Percentiles rank a stretch among this genome's conserved stretches.
Evolutionary conservation across 1,139 yeast genomes (phyloP).

Genomic region (Hansenula sp.): DNA sequence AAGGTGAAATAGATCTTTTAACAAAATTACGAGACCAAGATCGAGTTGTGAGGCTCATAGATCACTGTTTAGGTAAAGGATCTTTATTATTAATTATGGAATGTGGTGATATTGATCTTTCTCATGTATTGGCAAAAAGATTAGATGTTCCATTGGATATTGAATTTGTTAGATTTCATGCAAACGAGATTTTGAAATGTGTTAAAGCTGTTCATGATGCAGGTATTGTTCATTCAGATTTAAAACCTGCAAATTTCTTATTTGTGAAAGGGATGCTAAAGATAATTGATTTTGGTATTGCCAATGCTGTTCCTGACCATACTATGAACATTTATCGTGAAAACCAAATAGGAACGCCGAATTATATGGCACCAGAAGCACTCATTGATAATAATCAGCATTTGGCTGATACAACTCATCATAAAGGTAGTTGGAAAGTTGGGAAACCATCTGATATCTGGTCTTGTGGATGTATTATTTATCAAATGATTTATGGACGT

Average conservation of each 20-base stretch:
- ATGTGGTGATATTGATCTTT: slow-evolving; percentile 89
- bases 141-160: slow-evolving; percentile 55
- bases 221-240: slow-evolving; percentile 90
- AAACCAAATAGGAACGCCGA: slow-evolving; percentile 92
- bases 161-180: slow-evolving; percentile 76
- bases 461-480: slow-evolving; percentile 96
- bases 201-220: slow-evolving; percentile 83
- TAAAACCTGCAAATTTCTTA: slow-evolving; percentile 92
- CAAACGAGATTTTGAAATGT: slow-evolving; percentile 77
- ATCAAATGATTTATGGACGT: slow-evolving; percentile 91
- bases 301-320: slow-evolving; percentile 90
- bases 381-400: slow-evolving; percentile 43
- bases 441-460: slow-evolving; percentile 96
- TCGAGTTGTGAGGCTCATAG: slow-evolving; percentile 76
- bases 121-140: slow-evolving; percentile 69
- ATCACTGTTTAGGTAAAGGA: slow-evolving; percentile 63
- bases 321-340: slow-evolving; percentile 89
- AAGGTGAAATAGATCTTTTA: slow-evolving; percentile 83
- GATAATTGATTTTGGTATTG: slow-evolving; percentile 93
- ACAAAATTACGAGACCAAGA: slow-evolving; percentile 54
- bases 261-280: slow-evolving; percentile 82
- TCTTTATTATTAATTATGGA: slow-evolving; percentile 82
- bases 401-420: slow-evolving; percentile 21
- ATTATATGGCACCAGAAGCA: slow-evolving; percentile 98
- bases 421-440: slow-evolving; percentile 66